A percentile compares a stretch with the other conserved stretches of the same genome.
These are phyloP conservation scores for Arthrobotrys megalospora DNA, from an alignment of 2,329 filamentous ascomycete species.

Conservation along the genomic window DNA sequence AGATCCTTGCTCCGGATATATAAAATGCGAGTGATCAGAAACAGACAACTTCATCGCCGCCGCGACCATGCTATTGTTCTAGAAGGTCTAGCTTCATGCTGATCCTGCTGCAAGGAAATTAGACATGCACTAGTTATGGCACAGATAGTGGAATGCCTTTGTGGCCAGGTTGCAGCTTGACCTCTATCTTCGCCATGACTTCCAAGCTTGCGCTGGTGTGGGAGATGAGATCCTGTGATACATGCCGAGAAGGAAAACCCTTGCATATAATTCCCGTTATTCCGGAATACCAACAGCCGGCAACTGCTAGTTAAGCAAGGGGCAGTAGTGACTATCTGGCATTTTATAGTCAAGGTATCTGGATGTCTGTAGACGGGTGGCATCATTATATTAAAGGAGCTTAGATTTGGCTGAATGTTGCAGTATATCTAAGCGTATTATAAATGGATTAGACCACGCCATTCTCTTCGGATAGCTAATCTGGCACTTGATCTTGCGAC, in stretches of 20 bases:
- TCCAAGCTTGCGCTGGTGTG: background rate
- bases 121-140: background rate
- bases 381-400: conserved; percentile 12
- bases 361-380: conserved; percentile 26
- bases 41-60: conserved; percentile 1
- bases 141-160: conserved; percentile 4
- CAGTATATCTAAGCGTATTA: conserved; percentile 23
- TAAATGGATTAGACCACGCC: conserved; percentile 3
- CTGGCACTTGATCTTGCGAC: conserved; percentile 41
- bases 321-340: conserved; percentile 22
- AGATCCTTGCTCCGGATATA: conserved; percentile 45
- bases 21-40: conserved; percentile 39
- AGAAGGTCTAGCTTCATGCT: conserved; percentile 34
- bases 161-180: conserved; percentile 37
- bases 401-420: conserved; percentile 48
- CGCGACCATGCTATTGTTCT: conserved; percentile 6
- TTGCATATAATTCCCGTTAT: conserved; percentile 56
- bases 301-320: conserved; percentile 19
- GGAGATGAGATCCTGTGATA: conserved; percentile 29
- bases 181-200: conserved; percentile 1
- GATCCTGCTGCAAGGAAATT: conserved; percentile 21
- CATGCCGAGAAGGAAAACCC: conserved; percentile 32
- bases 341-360: conserved; percentile 13
- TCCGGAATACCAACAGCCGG: conserved; percentile 42
- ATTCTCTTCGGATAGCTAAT: conserved; percentile 15